Base-by-base conservation (phyloP, 1,284 basidiomycete species). In the Pascua guehoae region DNA sequence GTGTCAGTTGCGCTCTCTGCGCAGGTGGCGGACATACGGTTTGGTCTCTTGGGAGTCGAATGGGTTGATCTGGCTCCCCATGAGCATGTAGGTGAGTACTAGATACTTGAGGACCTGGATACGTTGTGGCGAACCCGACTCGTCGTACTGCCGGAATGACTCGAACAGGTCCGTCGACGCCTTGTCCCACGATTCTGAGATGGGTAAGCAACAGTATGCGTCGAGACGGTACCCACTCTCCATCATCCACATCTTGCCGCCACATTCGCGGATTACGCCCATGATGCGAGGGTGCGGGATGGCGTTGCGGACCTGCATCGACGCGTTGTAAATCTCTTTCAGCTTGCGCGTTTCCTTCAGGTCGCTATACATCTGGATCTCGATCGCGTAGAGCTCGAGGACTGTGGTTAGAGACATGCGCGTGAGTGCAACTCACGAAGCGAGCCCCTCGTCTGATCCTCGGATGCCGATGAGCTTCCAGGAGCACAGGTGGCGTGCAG, bases 181-280 rank as follows among this genome's bases (percentile, higher is more conserved):
- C 51, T 90, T 86, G 59, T 89, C 88, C 94, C 95, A 99, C 78
- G 96, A 88, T 63, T 89, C 90, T 92, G 68, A 5, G 53, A 1
- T 32, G 24, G 16, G 58, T 66, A 50, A 62, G 58, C 39, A 2
- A 2, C 1, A 38, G 3, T 2, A 43, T 36, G n/a, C n/a, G n/a
- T 1, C 4, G 1, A 12, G 11, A 14, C 12, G 45, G 9, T 9
- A 81, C 87, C 67, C 74, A 89, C 94, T 89, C 81, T 98, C 96
- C 57, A 91, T 91, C 96, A 99, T 98, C 91, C 96, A 97, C 96
- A 99, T 99, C 79, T 98, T 99, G 9, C 96, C 96, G 12, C 96
- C 96, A 66, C 95, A 98, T 76, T 99, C 96, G 70, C 94, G 91
- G 77, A 99, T 98, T 53, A 98, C 90, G 52, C 95, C 96, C 88